Evolutionary conservation across 352 stramenopile genomes (phyloP), one percentile per base, ranked within the genome.

Genomic region (Elongisporangium senticosum): DNA sequence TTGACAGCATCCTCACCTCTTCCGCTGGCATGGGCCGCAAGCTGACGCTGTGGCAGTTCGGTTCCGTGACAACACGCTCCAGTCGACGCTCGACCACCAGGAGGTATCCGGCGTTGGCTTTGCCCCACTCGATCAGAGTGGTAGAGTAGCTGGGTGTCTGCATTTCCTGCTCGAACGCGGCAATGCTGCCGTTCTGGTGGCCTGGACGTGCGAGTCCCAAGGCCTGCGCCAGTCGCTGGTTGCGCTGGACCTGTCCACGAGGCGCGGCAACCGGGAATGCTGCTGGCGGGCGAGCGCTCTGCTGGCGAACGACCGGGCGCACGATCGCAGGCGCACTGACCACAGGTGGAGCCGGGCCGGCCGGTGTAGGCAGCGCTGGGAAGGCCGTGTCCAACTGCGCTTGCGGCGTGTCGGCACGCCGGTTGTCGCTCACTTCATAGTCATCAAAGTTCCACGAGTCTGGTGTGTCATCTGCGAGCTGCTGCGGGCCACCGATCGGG

Each of bases 141-240:
- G 79, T 58, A 2, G 78, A 61, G 56, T 89, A 93, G 51, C 61
- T 79, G 1, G 82, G 82, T 7, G 74, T 84, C 61, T 87, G 81
- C 75, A 93, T 79, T 56, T 93, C 84, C 26, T 89, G 71, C 58
- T 90, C 81, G 61, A 93, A 89, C 17, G 75, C 75, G 0, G 77
- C 74, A 7, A 71, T 60, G 37, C 66, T 62, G 10, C 75, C 70
- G 7, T 55, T 70, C n/a, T 59, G 55, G 51, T 64, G 61, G 20
- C 72, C 76, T 23, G 74, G 74, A 40, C 73, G 65, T 24, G 68
- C 60, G 8, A 92, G 60, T 8, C 83, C 83, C 24, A 92, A 66
- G 1, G 80, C 83, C 51, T 87, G 69, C 1, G 80, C 80, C 11
- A 92, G 55, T 33, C 78, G 71, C 48, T 90, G 83, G 52, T 92